A percentile compares a stretch with the other conserved stretches of the same genome.
phyloP scores from a whole-genome alignment of 2,329 filamentous ascomycete genomes.

The Arthroderma sp. region DNA sequence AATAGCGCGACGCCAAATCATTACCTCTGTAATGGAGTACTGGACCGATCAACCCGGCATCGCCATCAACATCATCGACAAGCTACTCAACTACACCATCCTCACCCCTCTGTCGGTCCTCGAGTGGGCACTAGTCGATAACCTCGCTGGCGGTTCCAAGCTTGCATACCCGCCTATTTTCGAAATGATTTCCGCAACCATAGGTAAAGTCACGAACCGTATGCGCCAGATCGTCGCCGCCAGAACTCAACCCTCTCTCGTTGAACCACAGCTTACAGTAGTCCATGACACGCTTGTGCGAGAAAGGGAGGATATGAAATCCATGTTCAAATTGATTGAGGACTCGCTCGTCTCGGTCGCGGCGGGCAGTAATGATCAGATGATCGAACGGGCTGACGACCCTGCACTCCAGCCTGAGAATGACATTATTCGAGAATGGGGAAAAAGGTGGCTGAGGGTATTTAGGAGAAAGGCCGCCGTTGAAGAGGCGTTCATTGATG shows the following conservation, averaged over 20 bases:
- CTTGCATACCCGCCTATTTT: conserved; percentile 68
- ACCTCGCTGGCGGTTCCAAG: conserved; percentile 48
- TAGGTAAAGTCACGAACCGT: conserved; percentile 78
- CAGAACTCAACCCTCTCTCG: conserved; percentile 44
- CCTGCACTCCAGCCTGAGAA: conserved; percentile 40
- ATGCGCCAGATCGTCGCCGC: conserved; percentile 65
- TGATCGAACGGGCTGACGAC: conserved; percentile 54
- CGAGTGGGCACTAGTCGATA: conserved; percentile 72
- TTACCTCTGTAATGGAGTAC: conserved; percentile 79
- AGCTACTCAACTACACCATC: conserved; percentile 93
- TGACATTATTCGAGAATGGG: conserved; percentile 64
- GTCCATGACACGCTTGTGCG: conserved; percentile 54
- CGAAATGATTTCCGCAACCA: conserved; percentile 79
- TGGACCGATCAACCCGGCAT: conserved; percentile 88
- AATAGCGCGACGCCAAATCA: conserved; percentile 71
- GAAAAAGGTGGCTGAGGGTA: conserved; percentile 70
- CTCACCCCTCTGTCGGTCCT: conserved; percentile 73
- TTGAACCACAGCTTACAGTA: conserved; percentile 41
- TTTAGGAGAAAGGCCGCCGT: conserved; percentile 72
- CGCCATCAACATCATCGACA: conserved; percentile 85
- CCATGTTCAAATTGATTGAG: conserved; percentile 69
- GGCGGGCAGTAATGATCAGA: conserved; percentile 56
- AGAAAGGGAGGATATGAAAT: conserved; percentile 62
- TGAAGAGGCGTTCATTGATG: conserved; percentile 60
- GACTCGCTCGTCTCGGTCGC: conserved; percentile 64